Evolutionary conservation across 306 rosid genomes (phyloP), one percentile per base, ranked within the genome.

Genomic region (Acacia melanoxylon): DNA sequence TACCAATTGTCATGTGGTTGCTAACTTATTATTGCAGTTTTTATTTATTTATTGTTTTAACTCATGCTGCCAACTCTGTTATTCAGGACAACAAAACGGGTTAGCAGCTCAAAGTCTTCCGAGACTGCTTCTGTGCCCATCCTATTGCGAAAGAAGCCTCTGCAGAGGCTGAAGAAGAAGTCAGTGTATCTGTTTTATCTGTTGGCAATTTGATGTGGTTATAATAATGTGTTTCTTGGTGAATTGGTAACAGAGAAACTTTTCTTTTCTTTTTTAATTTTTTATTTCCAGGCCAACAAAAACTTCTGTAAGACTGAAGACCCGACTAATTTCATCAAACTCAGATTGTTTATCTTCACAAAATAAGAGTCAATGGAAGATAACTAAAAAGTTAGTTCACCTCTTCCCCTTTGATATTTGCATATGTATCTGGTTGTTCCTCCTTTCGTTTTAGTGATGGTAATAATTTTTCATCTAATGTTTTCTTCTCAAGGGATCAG

Each of bases 381-480:
- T 95, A 82, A 95, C 98, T 46, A 91, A 86, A 51, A 95, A 91
- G 97, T 93, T 42, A 80, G 92, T 86, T 68, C 45, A 70, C 42
- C 25, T 58, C 73, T 67, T 54, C 61, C 71, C 54, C 14, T 27
- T 56, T 11, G 6, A 67, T 74, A 75, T 74, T 62, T 79, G 59
- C 67, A 42, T 68, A 33, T 31, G 45, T 75, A 74, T 77, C 66
- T 75, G 59, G 82, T 56, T 77, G 31, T 79, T 86, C 40, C 12
- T 41, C 8, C 54, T 15, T 81, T 63, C 79, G 46, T 69, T 40
- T 46, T 62, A n/a, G n/a, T 69, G 67, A 59, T 75, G 82, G 42
- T 61, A 45, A 84, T 81, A 31, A 40, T 81, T 54, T 25, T 75
- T 65, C 31, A 69, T 82, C 66, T 56, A 70, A 77, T 75, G 19